Base-by-base conservation (phyloP, 768 basidiomycete genomes). In the Lactarius vividus region DNA sequence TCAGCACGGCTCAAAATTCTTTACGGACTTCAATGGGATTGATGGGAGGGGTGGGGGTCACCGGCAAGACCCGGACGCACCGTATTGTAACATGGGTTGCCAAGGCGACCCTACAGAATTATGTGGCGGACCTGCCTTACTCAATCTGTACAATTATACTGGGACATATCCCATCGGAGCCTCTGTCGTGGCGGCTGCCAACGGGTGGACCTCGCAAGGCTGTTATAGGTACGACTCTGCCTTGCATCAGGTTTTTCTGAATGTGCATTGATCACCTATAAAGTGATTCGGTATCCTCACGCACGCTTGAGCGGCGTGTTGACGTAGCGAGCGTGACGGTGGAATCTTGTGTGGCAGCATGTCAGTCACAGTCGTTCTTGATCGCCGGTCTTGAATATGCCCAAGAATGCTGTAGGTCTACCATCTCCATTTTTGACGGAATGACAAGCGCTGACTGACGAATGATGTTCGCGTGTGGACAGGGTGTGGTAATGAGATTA, bases 341-440 rank as follows among this genome's bases (percentile, higher is more conserved):
- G 54, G 55, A 63, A 33, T 31, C 44, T 4, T 63, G 63, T 56
- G 46, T 56, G 2, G 20, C 11, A 2, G 63, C 42, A 1, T 63
- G 63, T 18, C 53, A 55, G 8, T n/a, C 54, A 18, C 28, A 28
- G 10, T 29, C 18, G 15, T 63, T 52, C 44, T 13, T 28, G 33
- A 31, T 63, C 8, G 63, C 63, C 1, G 63, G 63, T 9, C 44
- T 63, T 4, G 63, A 63, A 37, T 57, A 16, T 7, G 63, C 55
- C 8, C 4, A 44, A 6, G 56, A 57, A 29, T 63, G 63, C 57
- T 63, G 63, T 63, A 44, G 5, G 63, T 46, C 6, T 39, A 33
- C 18, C 10, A 6, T 18, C 13, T 20, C 29, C 26, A 16, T n/a
- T 28, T 23, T 15, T 44, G 53, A 54, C 31, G 9, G 8, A 11